A percentile compares a stretch with the other conserved stretches of the same genome.
These are phyloP conservation scores for Gyrodon lividus DNA, from an alignment of 768 basidiomycete genomes.

Conservation along the genomic window DNA sequence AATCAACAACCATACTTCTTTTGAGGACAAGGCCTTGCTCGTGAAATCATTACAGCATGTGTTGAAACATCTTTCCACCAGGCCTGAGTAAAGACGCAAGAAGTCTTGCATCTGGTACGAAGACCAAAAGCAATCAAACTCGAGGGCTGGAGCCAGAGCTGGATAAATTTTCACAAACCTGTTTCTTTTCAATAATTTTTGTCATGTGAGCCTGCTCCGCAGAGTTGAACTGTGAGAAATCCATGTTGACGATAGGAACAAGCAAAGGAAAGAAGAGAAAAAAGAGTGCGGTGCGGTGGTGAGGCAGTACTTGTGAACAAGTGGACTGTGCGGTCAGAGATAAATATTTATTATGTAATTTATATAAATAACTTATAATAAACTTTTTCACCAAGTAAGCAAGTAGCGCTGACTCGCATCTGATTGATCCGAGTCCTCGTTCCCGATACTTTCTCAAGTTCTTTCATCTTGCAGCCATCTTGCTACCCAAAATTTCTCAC, in stretches of 20 bases:
- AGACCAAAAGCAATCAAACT: slow-evolving; percentile 4
- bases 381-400: no score
- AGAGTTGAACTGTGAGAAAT: slow-evolving; percentile 85
- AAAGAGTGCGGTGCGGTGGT: slow-evolving; percentile 1
- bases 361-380: no score
- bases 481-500: slow-evolving; percentile 3
- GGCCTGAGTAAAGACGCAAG: slow-evolving; percentile 87
- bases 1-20: slow-evolving; percentile 62
- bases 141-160: neutral
- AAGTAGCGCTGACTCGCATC: slow-evolving; percentile 16
- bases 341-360: no score
- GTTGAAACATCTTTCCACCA: slow-evolving; percentile 96
- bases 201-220: slow-evolving; percentile 97
- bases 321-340: neutral
- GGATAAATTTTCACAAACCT: slow-evolving; percentile 55
- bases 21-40: slow-evolving; percentile 86
- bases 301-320: no score
- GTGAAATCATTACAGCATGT: slow-evolving; percentile 97
- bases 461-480: neutral
- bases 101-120: slow-evolving; percentile 93
- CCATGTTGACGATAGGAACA: slow-evolving; percentile 51
- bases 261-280: slow-evolving; percentile 1
- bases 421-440: neutral
- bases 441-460: slow-evolving; percentile 3
- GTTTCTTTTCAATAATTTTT: slow-evolving; percentile 93